These are phyloP conservation scores for Trametes hirsuta DNA, from an alignment of 1,284 basidiomycete species.

Conservation along the genomic window DNA sequence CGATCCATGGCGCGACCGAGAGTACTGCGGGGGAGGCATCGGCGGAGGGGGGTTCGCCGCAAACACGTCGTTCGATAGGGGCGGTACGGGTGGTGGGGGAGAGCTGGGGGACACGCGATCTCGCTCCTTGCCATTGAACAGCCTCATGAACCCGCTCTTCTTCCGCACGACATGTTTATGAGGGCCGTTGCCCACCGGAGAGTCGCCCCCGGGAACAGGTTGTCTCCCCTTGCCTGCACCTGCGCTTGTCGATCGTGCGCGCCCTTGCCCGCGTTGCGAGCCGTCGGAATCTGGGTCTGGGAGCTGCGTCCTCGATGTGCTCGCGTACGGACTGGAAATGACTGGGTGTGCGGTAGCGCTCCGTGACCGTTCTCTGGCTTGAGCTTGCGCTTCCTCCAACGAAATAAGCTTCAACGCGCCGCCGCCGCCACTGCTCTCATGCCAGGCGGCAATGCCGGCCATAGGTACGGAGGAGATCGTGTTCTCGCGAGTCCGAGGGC, in stretches of 20 bases:
- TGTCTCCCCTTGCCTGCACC: conserved; percentile 52
- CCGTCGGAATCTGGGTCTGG: conserved; percentile 17
- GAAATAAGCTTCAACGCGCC: conserved; percentile 69
- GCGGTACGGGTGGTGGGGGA: conserved; percentile 58
- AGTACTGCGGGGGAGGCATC: conserved; percentile 17
- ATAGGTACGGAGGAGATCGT: conserved; percentile 38
- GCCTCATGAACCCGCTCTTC: conserved; percentile 81
- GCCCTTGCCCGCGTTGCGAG: conserved; percentile 14
- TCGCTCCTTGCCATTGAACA: conserved; percentile 67
- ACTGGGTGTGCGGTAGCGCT: conserved; percentile 48
- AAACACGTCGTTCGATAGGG: conserved; percentile 41
- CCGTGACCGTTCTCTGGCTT: conserved; percentile 54
- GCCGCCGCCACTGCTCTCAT: conserved; percentile 44
- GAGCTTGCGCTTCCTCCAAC: conserved; percentile 74
- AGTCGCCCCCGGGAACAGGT: conserved; percentile 45
- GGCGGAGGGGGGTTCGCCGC: conserved; percentile 17
- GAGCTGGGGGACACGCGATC: conserved; percentile 30
- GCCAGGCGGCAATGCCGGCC: conserved; percentile 45
- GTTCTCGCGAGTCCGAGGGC: conserved; percentile 34
- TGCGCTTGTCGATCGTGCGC: conserved; percentile 60
- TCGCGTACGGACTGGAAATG: conserved; percentile 29
- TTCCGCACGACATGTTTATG: conserved; percentile 36
- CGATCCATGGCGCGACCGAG: conserved; percentile 24
- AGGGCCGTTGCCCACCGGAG: conserved; percentile 42
- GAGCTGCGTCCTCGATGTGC: conserved; percentile 13